These are phyloP conservation scores for Hevea brasiliensis DNA, from an alignment of 345 rosid genomes.

Conservation along the genomic window DNA sequence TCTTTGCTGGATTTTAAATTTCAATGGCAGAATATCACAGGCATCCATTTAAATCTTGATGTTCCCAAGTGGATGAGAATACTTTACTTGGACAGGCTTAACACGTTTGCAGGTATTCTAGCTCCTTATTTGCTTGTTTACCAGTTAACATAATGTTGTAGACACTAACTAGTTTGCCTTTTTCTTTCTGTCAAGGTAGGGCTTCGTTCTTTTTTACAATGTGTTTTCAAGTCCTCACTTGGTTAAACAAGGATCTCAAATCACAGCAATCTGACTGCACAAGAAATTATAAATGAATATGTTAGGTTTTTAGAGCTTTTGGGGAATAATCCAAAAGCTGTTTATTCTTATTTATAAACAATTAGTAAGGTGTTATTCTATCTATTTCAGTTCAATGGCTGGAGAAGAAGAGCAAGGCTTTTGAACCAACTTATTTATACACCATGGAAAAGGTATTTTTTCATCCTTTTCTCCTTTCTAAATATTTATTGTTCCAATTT, in stretches of 20 bases:
- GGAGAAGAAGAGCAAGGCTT: constrained; percentile 72
- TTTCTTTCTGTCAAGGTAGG: not conserved
- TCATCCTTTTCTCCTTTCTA: constrained; percentile 1
- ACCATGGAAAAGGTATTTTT: constrained; percentile 81
- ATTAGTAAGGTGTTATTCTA: no score
- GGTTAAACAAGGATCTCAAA: not conserved
- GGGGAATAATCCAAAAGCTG: not conserved
- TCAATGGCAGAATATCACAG: constrained; percentile 72
- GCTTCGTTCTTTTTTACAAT: not conserved
- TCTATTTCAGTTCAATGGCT: constrained; percentile 70
- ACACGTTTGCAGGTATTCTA: constrained; percentile 65
- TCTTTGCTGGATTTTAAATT: constrained; percentile 31
- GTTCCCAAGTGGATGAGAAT: constrained; percentile 71
- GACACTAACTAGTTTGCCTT: not conserved
- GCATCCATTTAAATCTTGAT: constrained; percentile 71
- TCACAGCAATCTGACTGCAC: not conserved
- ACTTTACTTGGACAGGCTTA: constrained; percentile 70
- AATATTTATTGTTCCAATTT: not conserved
- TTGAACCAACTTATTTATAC: constrained; percentile 88
- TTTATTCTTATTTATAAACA: no score
- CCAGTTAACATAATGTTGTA: not conserved
- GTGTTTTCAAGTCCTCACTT: not conserved
- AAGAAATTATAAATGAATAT: not conserved
- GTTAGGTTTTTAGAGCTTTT: not conserved
- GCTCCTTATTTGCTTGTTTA: constrained; percentile 1